phyloP scores from a whole-genome alignment of 192 early-diverging fungal species.

The Coemansia sp. region DNA sequence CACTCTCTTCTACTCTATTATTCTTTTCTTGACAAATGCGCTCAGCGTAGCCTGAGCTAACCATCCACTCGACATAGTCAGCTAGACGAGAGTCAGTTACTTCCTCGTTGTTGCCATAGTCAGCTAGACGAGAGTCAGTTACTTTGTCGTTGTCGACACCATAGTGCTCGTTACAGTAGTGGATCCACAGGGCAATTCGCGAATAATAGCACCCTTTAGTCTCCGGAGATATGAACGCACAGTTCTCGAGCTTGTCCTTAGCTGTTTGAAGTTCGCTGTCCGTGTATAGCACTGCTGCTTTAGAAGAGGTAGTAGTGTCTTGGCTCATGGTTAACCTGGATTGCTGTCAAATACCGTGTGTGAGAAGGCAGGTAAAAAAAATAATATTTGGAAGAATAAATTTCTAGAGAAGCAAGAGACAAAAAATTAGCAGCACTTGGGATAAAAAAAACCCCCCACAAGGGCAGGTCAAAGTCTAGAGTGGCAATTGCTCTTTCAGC shows the following conservation, averaged over 20 bases:
- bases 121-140: constrained; percentile 35
- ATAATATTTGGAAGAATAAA: not conserved
- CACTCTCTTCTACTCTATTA: too few relatives aligned
- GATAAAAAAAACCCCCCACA: not conserved
- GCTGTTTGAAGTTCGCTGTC: constrained; percentile 37
- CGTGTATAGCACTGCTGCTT: not conserved
- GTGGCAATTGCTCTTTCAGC: not conserved
- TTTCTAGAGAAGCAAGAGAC: not conserved
- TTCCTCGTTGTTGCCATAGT: constrained; percentile 13
- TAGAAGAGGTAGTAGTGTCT: not conserved
- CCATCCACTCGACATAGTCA: constrained; percentile 55
- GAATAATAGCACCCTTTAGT: constrained; percentile 55
- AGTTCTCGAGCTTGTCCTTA: constrained; percentile 41
- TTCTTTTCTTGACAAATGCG: constrained; percentile 29
- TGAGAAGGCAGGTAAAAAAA: not conserved
- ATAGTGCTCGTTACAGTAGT: constrained; percentile 30
- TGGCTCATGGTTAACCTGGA: too few relatives aligned
- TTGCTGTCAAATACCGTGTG: not conserved
- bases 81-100: constrained; percentile 40
- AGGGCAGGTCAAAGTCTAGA: not conserved
- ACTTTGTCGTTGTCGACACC: constrained; percentile 25
- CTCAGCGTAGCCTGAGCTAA: constrained; percentile 48
- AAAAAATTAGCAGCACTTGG: not conserved
- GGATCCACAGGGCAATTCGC: constrained; percentile 54
- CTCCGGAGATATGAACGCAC: constrained; percentile 31